These are phyloP conservation scores for Neofusicoccum parvum DNA, from an alignment of 2,329 filamentous ascomycete genomes.

Conservation along the genomic window DNA sequence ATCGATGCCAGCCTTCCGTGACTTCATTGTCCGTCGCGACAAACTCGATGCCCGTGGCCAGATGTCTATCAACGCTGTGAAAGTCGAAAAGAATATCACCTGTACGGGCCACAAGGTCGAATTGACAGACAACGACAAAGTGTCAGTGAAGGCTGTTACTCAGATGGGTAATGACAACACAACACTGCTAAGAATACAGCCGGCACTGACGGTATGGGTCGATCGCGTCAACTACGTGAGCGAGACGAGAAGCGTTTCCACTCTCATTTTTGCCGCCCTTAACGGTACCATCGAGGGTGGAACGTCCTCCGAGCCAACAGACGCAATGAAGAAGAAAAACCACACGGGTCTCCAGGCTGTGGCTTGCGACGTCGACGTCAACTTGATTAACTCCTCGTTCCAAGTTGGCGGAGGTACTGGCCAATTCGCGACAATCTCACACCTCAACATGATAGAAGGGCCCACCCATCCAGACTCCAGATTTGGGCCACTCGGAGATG, in stretches of 20 bases:
- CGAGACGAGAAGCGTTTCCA: conserved; percentile 2
- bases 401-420: background rate
- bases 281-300: conserved; percentile 15
- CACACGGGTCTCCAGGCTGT: background rate
- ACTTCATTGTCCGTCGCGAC: conserved; percentile 11
- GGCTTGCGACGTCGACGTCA: conserved; percentile 17
- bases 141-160: background rate
- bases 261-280: conserved; percentile 12
- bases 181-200: background rate
- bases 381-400: background rate
- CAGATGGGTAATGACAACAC: conserved; percentile 3
- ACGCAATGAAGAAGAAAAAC: background rate
- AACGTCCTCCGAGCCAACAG: background rate
- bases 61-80: conserved; percentile 11
- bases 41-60: background rate
- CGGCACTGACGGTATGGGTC: conserved; percentile 18
- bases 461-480: background rate
- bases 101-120: conserved; percentile 12
- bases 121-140: background rate
- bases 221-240: conserved; percentile 6
- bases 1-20: conserved; percentile 3
- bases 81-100: background rate
- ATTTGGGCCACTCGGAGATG: conserved; percentile 13
- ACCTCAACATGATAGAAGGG: background rate
- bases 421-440: background rate